These are phyloP conservation scores for Ormosia semicastrata DNA, from an alignment of 306 rosid species.

Conservation along the genomic window DNA sequence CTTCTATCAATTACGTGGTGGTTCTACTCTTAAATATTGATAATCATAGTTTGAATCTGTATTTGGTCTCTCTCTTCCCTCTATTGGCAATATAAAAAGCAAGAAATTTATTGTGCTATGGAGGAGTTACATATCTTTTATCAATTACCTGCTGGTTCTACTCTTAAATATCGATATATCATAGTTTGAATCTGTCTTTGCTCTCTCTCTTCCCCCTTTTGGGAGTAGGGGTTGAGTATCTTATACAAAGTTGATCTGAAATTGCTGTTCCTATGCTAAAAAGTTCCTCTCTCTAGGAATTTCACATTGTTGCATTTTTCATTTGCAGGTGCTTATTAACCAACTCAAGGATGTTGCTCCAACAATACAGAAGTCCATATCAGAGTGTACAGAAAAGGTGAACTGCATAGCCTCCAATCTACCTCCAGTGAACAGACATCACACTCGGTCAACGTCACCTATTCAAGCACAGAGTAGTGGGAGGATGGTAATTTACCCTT, in stretches of 20 bases:
- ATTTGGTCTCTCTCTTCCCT: background rate
- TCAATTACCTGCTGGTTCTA: conserved; percentile 8
- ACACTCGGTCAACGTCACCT: conserved; percentile 65
- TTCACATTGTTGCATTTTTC: conserved; percentile 23
- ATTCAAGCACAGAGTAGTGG: conserved; percentile 75
- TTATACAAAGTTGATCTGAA: conserved; percentile 3
- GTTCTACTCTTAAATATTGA: background rate
- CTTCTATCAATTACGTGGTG: conserved; percentile 3
- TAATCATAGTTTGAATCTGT: background rate
- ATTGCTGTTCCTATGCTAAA: conserved; percentile 8
- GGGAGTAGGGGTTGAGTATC: conserved; percentile 9
- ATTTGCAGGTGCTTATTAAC: conserved; percentile 82
- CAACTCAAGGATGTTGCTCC: conserved; percentile 99
- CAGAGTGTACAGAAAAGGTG: conserved; percentile 94
- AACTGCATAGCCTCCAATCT: conserved; percentile 69
- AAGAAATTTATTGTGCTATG: background rate
- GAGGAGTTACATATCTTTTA: conserved; percentile 10
- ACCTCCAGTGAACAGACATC: conserved; percentile 67
- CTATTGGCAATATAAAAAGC: background rate
- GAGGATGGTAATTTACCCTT: conserved; percentile 65
- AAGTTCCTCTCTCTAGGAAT: conserved; percentile 10
- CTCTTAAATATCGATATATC: background rate
- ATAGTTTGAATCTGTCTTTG: background rate
- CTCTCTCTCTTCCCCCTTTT: background rate
- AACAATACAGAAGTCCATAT: conserved; percentile 82